Percentiles rank a stretch among this genome's conserved stretches.
Evolutionary conservation across 2,329 filamentous ascomycete genomes (phyloP).

Genomic region (Fusarium sp.): DNA sequence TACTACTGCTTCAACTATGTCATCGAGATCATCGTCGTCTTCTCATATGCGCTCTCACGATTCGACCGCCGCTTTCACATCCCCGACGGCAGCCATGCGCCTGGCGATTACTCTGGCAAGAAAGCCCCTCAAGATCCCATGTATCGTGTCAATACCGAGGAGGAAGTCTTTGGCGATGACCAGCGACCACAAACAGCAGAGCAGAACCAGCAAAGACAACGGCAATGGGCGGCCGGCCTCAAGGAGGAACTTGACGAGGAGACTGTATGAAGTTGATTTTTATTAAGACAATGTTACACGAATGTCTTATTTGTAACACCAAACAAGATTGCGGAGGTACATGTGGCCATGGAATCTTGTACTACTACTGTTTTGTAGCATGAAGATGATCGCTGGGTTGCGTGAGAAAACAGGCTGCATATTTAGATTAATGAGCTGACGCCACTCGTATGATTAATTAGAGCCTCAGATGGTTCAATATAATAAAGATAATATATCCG

Average conservation of each 20-base stretch:
- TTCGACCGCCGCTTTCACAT: conserved; percentile 82
- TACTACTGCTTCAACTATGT: conserved; percentile 86
- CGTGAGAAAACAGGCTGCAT: background rate
- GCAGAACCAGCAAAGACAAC: conserved; percentile 30
- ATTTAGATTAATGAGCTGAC: conserved; percentile 15
- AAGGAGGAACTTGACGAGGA: conserved; percentile 39
- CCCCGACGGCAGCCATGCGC: conserved; percentile 73
- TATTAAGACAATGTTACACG: conserved; percentile 2
- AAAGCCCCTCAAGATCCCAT: conserved; percentile 18
- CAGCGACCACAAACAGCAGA: conserved; percentile 38
- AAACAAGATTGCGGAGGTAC: background rate
- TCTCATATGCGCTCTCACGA: conserved; percentile 72
- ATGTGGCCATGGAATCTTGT: background rate
- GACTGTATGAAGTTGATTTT: conserved; percentile 23
- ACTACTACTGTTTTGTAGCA: background rate
- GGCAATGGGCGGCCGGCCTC: conserved; percentile 38
- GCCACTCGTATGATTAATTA: conserved; percentile 2
- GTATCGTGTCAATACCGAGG: conserved; percentile 39
- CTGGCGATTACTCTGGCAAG: conserved; percentile 61
- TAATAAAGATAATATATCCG: conserved; percentile 2
- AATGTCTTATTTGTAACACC: conserved; percentile 14
- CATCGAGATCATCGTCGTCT: conserved; percentile 78
- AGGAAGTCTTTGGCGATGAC: conserved; percentile 44
- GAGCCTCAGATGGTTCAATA: background rate
- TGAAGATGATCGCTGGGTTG: background rate